A percentile compares a stretch with the other conserved stretches of the same genome.
These are phyloP conservation scores for Zygotorulaspora mrakii DNA, from an alignment of 1,139 yeast species.

Conservation along the genomic window DNA sequence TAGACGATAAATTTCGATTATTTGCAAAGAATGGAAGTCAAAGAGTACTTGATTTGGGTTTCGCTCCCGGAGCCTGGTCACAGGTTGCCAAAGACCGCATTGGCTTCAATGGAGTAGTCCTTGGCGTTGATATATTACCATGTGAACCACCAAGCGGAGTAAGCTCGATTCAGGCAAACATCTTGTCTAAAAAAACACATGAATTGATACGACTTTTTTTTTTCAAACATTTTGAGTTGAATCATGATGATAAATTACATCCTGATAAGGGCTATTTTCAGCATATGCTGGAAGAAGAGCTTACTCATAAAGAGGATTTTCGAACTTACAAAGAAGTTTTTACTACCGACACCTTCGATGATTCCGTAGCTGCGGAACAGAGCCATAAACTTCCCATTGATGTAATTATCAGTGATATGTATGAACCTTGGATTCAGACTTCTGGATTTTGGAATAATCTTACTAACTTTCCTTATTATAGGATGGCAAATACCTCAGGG, in stretches of 20 bases:
- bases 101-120: conserved; percentile 55
- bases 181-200: conserved; percentile 65
- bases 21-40: conserved; percentile 44
- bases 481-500: conserved; percentile 76
- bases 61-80: conserved; percentile 96
- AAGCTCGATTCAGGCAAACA: conserved; percentile 80
- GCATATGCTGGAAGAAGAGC: conserved; percentile 20
- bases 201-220: conserved; percentile 55
- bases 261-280: conserved; percentile 30
- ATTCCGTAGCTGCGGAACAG: conserved; percentile 1
- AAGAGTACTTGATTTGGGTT: conserved; percentile 84
- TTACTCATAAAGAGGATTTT: conserved; percentile 12
- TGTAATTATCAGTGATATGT: conserved; percentile 82
- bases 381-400: conserved; percentile 46
- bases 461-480: conserved; percentile 68
- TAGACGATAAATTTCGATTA: conserved; percentile 59
- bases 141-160: conserved; percentile 78
- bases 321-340: conserved; percentile 21
- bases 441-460: conserved; percentile 67
- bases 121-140: conserved; percentile 84
- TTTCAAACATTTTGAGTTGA: conserved; percentile 40
- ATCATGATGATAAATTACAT: conserved; percentile 28
- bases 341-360: conserved; percentile 9
- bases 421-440: conserved; percentile 66
- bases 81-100: conserved; percentile 68